Evolutionary conservation across 2,329 filamentous ascomycete species (phyloP).

Genomic region (Trichoderma sp.): DNA sequence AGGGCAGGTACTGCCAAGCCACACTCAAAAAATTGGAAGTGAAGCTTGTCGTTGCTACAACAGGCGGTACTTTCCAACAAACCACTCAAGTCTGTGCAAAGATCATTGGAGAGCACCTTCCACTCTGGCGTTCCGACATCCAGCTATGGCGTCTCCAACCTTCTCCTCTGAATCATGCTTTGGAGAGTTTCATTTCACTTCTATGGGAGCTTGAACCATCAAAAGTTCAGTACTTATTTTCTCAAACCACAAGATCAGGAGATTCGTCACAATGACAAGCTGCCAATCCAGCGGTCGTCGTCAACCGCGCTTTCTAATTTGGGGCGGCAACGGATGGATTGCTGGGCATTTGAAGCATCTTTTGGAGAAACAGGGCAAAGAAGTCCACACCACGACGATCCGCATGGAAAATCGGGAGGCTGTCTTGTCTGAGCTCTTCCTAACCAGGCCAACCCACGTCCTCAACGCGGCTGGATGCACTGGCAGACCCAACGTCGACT

Average conservation of each 20-base stretch:
- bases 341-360: slow-evolving; percentile 63
- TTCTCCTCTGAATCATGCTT: background rate
- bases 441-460: slow-evolving; percentile 66
- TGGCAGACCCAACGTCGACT: slow-evolving; percentile 70
- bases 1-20: background rate
- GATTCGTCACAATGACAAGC: background rate
- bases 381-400: slow-evolving; percentile 62
- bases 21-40: background rate
- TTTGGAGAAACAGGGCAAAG: slow-evolving; percentile 62
- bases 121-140: background rate
- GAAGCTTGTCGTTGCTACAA: background rate
- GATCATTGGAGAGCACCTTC: background rate
- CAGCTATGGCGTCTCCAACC: background rate
- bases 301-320: slow-evolving; percentile 59
- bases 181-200: background rate
- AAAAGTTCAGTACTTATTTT: background rate
- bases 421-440: slow-evolving; percentile 60
- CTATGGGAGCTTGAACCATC: background rate
- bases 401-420: slow-evolving; percentile 67
- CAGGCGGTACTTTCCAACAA: background rate
- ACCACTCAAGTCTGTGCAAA: background rate
- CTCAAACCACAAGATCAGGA: background rate
- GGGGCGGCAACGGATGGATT: slow-evolving; percentile 67
- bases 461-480: slow-evolving; percentile 69
- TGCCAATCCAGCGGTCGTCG: background rate